Evolutionary conservation across 352 stramenopile species (phyloP).

Genomic region (Globisporangium emineosum): DNA sequence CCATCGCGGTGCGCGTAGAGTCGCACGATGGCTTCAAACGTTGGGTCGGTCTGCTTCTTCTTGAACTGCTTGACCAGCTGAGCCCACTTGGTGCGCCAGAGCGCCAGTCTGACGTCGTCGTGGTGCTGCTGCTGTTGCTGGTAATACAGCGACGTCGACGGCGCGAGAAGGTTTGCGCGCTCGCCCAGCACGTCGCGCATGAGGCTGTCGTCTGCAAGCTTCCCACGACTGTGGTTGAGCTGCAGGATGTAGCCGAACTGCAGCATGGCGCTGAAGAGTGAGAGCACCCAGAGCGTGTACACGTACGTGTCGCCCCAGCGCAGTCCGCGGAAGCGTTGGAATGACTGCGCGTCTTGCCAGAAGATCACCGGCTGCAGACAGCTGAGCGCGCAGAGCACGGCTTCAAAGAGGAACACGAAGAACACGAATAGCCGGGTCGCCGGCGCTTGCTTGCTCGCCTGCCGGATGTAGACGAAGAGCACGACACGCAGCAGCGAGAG

Average conservation of each 20-base stretch:
- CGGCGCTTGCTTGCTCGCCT: slow-evolving; percentile 64
- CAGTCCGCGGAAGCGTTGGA: slow-evolving; percentile 39
- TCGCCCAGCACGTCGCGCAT: slow-evolving; percentile 61
- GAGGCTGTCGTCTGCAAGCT: slow-evolving; percentile 55
- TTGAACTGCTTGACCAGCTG: slow-evolving; percentile 69
- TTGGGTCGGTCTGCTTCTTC: slow-evolving; percentile 56
- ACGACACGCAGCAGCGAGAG: slow-evolving; percentile 50
- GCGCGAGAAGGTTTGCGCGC: slow-evolving; percentile 1
- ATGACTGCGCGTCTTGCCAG: slow-evolving; percentile 47
- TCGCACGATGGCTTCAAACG: slow-evolving; percentile 81
- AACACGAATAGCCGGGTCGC: slow-evolving; percentile 80
- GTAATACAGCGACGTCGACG: slow-evolving; percentile 11
- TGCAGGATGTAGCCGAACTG: slow-evolving; percentile 77
- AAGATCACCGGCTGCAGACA: slow-evolving; percentile 70
- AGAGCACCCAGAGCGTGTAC: slow-evolving; percentile 42
- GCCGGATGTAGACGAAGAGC: slow-evolving; percentile 69
- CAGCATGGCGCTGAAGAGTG: slow-evolving; percentile 47
- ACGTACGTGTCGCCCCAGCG: slow-evolving; percentile 56
- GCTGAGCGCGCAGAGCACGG: slow-evolving; percentile 34
- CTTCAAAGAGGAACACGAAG: slow-evolving; percentile 63
- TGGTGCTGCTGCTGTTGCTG: slow-evolving; percentile 21
- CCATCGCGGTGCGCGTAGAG: slow-evolving; percentile 77
- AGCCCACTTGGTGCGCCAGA: slow-evolving; percentile 77
- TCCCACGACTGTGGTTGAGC: slow-evolving; percentile 70
- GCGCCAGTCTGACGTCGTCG: slow-evolving; percentile 40